Base-by-base conservation (phyloP, 2,329 filamentous ascomycete species). In the Cercospora nicotianae region DNA sequence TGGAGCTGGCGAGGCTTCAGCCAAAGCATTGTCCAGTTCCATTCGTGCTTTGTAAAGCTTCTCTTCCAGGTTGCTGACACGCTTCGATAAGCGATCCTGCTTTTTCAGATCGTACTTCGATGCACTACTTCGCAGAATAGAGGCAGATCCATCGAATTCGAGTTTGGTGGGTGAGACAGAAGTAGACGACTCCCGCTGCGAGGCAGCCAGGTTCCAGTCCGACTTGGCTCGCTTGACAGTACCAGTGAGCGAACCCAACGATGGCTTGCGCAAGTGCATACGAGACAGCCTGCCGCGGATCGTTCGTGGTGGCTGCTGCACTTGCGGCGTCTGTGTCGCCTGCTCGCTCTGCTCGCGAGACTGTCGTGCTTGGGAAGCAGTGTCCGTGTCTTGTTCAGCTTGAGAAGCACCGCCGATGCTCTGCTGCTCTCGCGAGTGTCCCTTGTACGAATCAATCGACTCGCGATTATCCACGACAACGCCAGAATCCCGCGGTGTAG, bases 41-140 rank as follows among this genome's bases (percentile, higher is more conserved):
- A 81, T 81, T 36, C 86, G 82, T 8, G 86, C 86, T 39, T 82
- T 81, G 16, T 85, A 80, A 31, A 89, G 81, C 74, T 89, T 88
- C 12, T 80, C 76, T 72, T 90, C 87, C 12, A 89, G 81, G 70
- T 89, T 83, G 70, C 86, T 88, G 31, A 89, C 87, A 63, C 86
- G 83, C 77, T 87, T 88, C 48, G 82, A 79, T 33, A 89, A 78
- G 69, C 86, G 87, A 67, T 83, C 80, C 72, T 89, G 68, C 72
- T 83, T 85, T 60, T 84, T 80, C 5, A 89, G 77, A 63, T 89
- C 87, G 71, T 84, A 85, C 72, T 84, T 85, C 2, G 85, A 87
- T 2, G 82, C 81, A 26, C 84, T 81, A 48, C 80, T 81, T 66
- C 81, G 82, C 36, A 86, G 75, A 9, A 67, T 67, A 3, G 74